Evolutionary conservation across 352 stramenopile genomes (phyloP).

Genomic region (Peronospora belbahrii): DNA sequence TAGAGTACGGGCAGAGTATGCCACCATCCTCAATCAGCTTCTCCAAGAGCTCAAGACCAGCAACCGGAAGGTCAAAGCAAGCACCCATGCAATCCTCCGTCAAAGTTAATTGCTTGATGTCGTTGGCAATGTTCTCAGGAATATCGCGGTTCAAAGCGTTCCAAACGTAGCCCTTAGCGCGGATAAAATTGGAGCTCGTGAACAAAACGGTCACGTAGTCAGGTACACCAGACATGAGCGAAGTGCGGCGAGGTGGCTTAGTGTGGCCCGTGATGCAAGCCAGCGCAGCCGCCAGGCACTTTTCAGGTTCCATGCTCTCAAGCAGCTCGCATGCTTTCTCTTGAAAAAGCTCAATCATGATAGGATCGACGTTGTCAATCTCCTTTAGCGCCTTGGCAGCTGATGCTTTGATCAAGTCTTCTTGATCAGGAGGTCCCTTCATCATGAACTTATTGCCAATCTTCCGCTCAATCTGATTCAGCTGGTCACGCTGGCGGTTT

Average conservation of each 20-base stretch:
- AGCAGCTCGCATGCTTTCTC: conserved; percentile 63
- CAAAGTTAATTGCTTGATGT: conserved; percentile 88
- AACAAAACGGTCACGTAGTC: conserved; percentile 88
- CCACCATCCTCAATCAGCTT: conserved; percentile 65
- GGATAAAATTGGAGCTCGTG: conserved; percentile 74
- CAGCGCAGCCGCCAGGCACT: conserved; percentile 72
- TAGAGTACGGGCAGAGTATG: conserved; percentile 62
- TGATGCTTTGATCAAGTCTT: conserved; percentile 86
- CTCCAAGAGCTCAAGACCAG: conserved; percentile 54
- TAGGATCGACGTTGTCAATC: conserved; percentile 70
- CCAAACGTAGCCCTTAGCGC: conserved; percentile 89
- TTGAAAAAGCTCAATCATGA: conserved; percentile 73
- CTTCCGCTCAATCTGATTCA: conserved; percentile 80
- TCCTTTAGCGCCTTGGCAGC: conserved; percentile 75
- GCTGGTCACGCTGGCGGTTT: conserved; percentile 57
- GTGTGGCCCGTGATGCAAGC: conserved; percentile 89
- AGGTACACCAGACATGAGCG: conserved; percentile 84
- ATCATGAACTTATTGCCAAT: conserved; percentile 89
- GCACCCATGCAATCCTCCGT: conserved; percentile 82
- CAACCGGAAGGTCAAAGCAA: conserved; percentile 86
- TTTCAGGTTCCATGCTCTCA: conserved; percentile 44
- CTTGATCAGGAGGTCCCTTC: conserved; percentile 70
- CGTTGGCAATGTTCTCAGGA: conserved; percentile 53
- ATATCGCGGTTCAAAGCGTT: conserved; percentile 86
- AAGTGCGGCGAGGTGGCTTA: conserved; percentile 61